Conservation (phyloP, 2,329 filamentous ascomycete species). For the Stagonosporopsis rhizophila region DNA sequence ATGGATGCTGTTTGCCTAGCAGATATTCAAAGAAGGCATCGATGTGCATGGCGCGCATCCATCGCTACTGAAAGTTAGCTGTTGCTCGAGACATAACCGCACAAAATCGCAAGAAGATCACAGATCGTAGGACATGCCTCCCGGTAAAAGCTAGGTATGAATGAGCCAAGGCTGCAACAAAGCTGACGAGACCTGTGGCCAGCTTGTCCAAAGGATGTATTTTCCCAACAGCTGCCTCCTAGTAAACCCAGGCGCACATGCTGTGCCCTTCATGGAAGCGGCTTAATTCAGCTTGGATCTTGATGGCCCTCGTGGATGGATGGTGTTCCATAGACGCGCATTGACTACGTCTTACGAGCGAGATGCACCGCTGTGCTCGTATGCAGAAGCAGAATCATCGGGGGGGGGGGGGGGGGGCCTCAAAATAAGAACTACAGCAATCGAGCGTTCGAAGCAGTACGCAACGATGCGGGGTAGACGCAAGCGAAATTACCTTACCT, state of each 20-base stretch:
- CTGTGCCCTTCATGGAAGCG: background rate
- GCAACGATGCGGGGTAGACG: background rate
- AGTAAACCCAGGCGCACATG: background rate
- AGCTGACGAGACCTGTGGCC: background rate
- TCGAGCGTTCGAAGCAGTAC: background rate
- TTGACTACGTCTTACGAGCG: background rate
- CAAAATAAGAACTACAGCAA: background rate
- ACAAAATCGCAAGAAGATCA: background rate
- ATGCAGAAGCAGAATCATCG: slow-evolving; percentile 1
- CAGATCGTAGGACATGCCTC: background rate
- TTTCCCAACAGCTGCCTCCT: background rate
- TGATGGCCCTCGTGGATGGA: background rate
- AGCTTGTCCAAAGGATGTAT: background rate
- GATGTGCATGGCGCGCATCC: slow-evolving; percentile 97
- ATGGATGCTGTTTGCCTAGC: slow-evolving; percentile 76
- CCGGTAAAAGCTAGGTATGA: background rate
- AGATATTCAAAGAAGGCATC: slow-evolving; percentile 95
- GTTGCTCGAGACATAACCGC: background rate
- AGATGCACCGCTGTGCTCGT: background rate
- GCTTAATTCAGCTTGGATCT: background rate
- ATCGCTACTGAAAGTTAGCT: slow-evolving; percentile 65
- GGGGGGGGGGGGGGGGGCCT: background rate
- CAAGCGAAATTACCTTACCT: slow-evolving; percentile 61
- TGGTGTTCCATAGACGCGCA: background rate
- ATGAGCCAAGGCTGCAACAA: background rate